Percentiles rank a stretch among this genome's conserved stretches.
These are phyloP conservation scores for Pythium dissotocum DNA, from an alignment of 352 stramenopile genomes.

Conservation along the genomic window DNA sequence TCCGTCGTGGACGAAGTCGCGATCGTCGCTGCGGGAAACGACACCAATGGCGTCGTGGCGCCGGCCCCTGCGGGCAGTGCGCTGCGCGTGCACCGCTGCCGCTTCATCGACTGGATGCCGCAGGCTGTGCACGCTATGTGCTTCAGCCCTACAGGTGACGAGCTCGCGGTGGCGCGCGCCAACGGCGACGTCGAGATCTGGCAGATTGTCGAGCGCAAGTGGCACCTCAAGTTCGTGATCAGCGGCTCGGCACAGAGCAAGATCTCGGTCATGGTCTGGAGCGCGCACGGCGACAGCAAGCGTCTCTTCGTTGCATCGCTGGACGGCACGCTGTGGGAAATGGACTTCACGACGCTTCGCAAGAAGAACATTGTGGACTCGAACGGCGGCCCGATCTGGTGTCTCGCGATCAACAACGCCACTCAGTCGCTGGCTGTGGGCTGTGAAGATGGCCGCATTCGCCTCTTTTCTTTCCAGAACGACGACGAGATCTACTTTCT, in stretches of 20 bases:
- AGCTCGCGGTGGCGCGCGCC: slow-evolving; percentile 72
- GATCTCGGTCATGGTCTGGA: slow-evolving; percentile 76
- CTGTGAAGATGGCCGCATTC: slow-evolving; percentile 90
- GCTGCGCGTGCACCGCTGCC: slow-evolving; percentile 79
- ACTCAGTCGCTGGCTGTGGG: slow-evolving; percentile 74
- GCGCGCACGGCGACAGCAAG: slow-evolving; percentile 13
- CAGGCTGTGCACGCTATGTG: slow-evolving; percentile 60
- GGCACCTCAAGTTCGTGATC: slow-evolving; percentile 75
- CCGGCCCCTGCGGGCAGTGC: slow-evolving; percentile 7
- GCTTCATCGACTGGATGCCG: slow-evolving; percentile 86
- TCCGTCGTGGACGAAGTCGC: slow-evolving; percentile 16
- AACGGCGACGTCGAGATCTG: slow-evolving; percentile 86
- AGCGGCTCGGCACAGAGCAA: slow-evolving; percentile 57
- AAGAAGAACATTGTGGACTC: slow-evolving; percentile 84
- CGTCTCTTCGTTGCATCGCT: slow-evolving; percentile 73
- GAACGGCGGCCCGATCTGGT: slow-evolving; percentile 89
- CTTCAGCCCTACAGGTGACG: slow-evolving; percentile 56
- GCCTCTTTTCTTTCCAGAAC: slow-evolving; percentile 80
- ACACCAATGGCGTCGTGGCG: slow-evolving; percentile 2
- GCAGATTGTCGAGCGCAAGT: slow-evolving; percentile 54
- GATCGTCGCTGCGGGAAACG: background rate
- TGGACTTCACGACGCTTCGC: slow-evolving; percentile 69
- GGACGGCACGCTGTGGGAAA: slow-evolving; percentile 78
- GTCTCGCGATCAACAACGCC: slow-evolving; percentile 70
- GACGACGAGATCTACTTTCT: slow-evolving; percentile 77